Evolutionary conservation across 768 basidiomycete species (phyloP), one percentile per base, ranked within the genome.

Genomic region (Kwoniella dendrophila): DNA sequence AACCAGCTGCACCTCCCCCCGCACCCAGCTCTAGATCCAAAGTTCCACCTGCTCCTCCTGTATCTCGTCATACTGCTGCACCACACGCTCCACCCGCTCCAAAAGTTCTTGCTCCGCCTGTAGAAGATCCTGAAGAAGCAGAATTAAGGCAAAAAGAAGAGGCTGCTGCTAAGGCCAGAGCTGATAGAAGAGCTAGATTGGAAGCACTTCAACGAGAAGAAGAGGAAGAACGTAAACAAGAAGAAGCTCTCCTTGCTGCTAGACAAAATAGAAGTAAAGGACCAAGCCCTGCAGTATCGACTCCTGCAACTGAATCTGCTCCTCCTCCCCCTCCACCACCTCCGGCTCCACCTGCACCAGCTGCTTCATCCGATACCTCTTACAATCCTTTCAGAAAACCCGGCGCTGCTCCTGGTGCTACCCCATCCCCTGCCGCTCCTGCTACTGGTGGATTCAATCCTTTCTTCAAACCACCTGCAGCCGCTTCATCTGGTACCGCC

Each of bases 121-220:
- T 83, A 59, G 83, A 87, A 44, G 92, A 95, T 67, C 86, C 86
- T 0, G 91, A 92, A 75, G 94, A 96, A 63, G 85, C 84, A 44
- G 83, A 81, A 16, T 74, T 96, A 10, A 84, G 83, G 56, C 85
- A 83, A 12, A 84, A 88, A 12, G 89, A 92, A 75, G 88, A 84
- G 62, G 84, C 84, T 2, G 71, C 92, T n/a, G 82, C 83, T 51
- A 88, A 87, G 75, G 86, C 86, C 63, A 72, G 88, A 68, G 90
- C 84, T n/a, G 80, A 80, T 52, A 85, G 90, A 1, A 83, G 83
- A 18, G 88, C 84, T 47, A 82, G 87, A 24, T 62, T 82, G 48
- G 74, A 74, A 45, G 65, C 78, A 50, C 79, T 93, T 20, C 85
- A 88, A 51, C 83, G 85, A 68, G 82, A 91, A 20, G 89, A 92